phyloP scores from a whole-genome alignment of 2,329 filamentous ascomycete species.

The Lasiodiplodia sp. region DNA sequence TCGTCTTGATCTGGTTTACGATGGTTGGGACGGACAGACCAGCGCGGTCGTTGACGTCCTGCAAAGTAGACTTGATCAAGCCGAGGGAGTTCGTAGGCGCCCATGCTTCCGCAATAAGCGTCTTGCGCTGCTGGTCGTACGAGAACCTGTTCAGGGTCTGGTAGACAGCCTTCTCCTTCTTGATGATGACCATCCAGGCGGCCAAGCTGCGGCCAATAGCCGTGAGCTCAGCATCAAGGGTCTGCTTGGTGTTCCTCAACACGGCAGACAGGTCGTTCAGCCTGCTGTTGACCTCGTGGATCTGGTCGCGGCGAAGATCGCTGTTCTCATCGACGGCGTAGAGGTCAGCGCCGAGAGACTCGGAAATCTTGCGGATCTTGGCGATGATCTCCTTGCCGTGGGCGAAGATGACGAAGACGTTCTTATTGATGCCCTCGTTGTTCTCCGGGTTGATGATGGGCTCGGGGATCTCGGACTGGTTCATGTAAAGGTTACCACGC shows the following conservation, averaged over 20 bases:
- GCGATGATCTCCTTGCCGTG: conserved; percentile 98
- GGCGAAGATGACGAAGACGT: conserved; percentile 98
- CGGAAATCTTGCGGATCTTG: conserved; percentile 99
- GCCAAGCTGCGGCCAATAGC: conserved; percentile 92
- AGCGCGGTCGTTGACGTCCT: conserved; percentile 95
- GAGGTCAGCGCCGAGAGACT: conserved; percentile 92
- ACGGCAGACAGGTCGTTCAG: conserved; percentile 92
- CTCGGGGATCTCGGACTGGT: conserved; percentile 97
- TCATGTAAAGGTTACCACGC: conserved; percentile 99
- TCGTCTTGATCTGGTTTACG: conserved; percentile 96
- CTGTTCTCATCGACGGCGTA: conserved; percentile 98
- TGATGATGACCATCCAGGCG: conserved; percentile 96
- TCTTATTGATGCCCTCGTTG: conserved; percentile 94
- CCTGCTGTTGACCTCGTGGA: conserved; percentile 95
- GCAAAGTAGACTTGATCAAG: conserved; percentile 88
- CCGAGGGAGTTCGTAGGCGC: conserved; percentile 90
- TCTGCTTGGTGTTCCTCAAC: conserved; percentile 91
- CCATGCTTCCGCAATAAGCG: conserved; percentile 97
- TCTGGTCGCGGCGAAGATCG: conserved; percentile 92
- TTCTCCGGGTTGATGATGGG: conserved; percentile 88
- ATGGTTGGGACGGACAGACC: conserved; percentile 97
- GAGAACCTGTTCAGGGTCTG: conserved; percentile 95
- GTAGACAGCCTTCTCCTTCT: conserved; percentile 98
- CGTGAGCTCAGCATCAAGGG: conserved; percentile 88
- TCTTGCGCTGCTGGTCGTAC: conserved; percentile 94